Evolutionary conservation across 441 rosid species (phyloP), one percentile per base, ranked within the genome.

Genomic region (Mallotus japonicus): DNA sequence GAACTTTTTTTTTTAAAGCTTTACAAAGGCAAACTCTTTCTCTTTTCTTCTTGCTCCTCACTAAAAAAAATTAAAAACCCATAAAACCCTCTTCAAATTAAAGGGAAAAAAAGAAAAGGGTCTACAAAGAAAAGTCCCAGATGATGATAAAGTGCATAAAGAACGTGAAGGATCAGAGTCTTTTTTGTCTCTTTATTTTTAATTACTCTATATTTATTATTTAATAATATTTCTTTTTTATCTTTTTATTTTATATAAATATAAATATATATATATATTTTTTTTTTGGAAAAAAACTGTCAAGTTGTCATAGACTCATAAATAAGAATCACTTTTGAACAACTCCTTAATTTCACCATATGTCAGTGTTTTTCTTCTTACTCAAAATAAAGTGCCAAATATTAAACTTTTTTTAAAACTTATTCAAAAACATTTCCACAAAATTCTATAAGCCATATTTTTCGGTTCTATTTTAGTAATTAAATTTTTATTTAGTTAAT

Each of bases 101-200:
- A 34, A 15, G 58, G 22, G 1, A 56, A 67, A 50, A n/a, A 54
- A 60, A 50, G 44, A 20, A 59, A 47, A 56, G 67, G 61, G 71
- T 40, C 79, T 73, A 66, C 56, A 58, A 65, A 77, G 50, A 66
- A 74, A 69, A 34, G 75, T 59, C 69, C 49, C 73, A 53, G 73
- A 71, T 59, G 69, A 68, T 71, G 78, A 82, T 84, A 44, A 44
- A 44, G 49, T 44, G 88, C 84, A 76, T 69, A 84, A 82, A 83
- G 87, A 85, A 77, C 85, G 87, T 80, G 87, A 79, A 73, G 80
- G 80, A 79, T 77, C 83, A 77, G 80, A 81, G 65, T 42, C 65
- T 40, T 70, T 17, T 59, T 70, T 72, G 72, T 76, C 73, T 24
- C 57, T 47, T 65, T 37, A 37, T 37, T 37, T 37, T 37, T 37